Percentiles rank a stretch among this genome's conserved stretches.
Evolutionary conservation across 108 stramenopile species (phyloP).

Genomic region (Nitzschia sp.): DNA sequence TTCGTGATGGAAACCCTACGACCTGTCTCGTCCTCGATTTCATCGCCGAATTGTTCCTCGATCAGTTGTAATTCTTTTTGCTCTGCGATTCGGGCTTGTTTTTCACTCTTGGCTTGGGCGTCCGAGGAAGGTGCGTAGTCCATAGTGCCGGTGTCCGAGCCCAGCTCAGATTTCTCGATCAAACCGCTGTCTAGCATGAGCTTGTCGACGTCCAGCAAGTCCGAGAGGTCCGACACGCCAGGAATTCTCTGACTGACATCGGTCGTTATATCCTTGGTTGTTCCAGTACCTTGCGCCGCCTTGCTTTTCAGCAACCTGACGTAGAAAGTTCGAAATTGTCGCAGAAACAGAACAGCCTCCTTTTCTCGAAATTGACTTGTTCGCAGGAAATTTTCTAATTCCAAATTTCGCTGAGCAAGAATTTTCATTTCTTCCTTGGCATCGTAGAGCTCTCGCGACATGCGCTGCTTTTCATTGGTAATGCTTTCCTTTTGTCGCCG

Average conservation of each 20-base stretch:
- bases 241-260: constrained; percentile 64
- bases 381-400: constrained; percentile 57
- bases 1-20: background rate
- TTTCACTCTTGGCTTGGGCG: constrained; percentile 19
- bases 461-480: constrained; percentile 53
- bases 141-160: constrained; percentile 49
- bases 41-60: constrained; percentile 23
- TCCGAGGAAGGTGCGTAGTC: constrained; percentile 24
- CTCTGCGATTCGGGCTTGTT: constrained; percentile 23
- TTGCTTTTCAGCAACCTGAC: constrained; percentile 64
- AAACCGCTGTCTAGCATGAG: constrained; percentile 82
- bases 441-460: constrained; percentile 49
- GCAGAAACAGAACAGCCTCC: constrained; percentile 83
- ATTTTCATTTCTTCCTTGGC: constrained; percentile 61
- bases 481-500: constrained; percentile 72
- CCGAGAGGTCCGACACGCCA: constrained; percentile 69
- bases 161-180: constrained; percentile 77
- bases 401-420: constrained; percentile 50
- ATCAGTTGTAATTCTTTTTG: constrained; percentile 22
- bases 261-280: constrained; percentile 36
- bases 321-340: constrained; percentile 86
- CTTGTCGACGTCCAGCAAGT: constrained; percentile 79
- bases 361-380: constrained; percentile 88
- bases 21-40: constrained; percentile 28
- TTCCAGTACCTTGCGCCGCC: constrained; percentile 68